Evolutionary conservation across 1,284 basidiomycete species (phyloP), one percentile per base, ranked within the genome.

Genomic region (Porodaedalea pini): DNA sequence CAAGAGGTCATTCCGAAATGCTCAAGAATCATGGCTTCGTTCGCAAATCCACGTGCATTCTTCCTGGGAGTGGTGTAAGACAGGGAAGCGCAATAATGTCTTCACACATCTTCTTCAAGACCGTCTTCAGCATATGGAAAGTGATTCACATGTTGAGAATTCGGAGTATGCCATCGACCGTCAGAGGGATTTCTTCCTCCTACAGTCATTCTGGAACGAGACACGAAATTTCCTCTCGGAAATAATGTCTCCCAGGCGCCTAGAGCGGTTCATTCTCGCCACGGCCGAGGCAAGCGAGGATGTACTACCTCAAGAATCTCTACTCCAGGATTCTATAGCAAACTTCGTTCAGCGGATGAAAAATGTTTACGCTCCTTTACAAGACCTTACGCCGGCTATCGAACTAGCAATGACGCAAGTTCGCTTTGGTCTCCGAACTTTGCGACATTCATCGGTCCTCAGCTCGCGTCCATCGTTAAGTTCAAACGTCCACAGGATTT

Each of bases 121-220:
- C 0, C 70, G 75, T 17, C 67, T 85, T 23, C 65, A 69, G 36
- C 63, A 68, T 2, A 66, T 75, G 7, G 56, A 62, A 37, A 45
- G 32, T 59, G 64, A 6, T 50, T 40, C 17, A 5, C 31, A 31
- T 7, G 5, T 37, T 17, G 21, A 51, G 15, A 25, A 1, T 15
- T 37, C 31, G 25, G 61, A 40, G 56, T 51, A 44, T 70, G 39
- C 62, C 73, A 17, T 34, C 34, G 25, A 62, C 43, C 52, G 58
- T 25, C 60, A 77, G 47, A 65, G 69, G n/a, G 80, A 89, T 64
- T 70, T 88, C 11, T 67, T 78, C 2, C 80, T 80, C 2, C 74
- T 98, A 4, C 83, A 86, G 48, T 77, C 82, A 37, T 88, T 94
- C 68, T 97, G 94, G 85, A 77, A 82, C 15, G 95, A 98, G 68